Conservation (phyloP, 1,139 yeast genomes). For the Petasospora fabianii region DNA sequence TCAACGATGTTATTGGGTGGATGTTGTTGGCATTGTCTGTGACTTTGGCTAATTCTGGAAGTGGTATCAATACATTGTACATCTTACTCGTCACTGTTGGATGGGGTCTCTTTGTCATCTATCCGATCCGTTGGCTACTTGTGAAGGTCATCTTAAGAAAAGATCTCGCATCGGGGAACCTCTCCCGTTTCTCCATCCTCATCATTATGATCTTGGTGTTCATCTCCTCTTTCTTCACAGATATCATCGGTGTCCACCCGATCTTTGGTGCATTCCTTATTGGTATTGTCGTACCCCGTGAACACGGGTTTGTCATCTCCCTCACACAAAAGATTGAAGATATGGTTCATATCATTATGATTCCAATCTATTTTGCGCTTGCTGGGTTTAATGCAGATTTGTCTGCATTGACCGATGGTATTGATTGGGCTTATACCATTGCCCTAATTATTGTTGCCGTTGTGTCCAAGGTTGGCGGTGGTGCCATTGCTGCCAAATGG, state of each 20-base stretch:
- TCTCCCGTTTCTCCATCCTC: conserved; percentile 61
- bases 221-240: conserved; percentile 71
- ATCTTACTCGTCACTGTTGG: conserved; percentile 61
- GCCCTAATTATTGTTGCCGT: conserved; percentile 65
- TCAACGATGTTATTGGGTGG: conserved; percentile 83
- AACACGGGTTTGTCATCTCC: conserved; percentile 64
- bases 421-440: conserved; percentile 73
- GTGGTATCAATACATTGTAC: conserved; percentile 60
- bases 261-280: conserved; percentile 80
- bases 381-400: conserved; percentile 72
- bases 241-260: conserved; percentile 76
- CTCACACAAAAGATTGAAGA: conserved; percentile 76
- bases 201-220: conserved; percentile 54
- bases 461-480: conserved; percentile 63
- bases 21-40: conserved; percentile 69
- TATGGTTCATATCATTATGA: conserved; percentile 61
- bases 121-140: conserved; percentile 51
- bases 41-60: conserved; percentile 68
- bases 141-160: conserved; percentile 38
- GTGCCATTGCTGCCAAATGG: conserved; percentile 57
- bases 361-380: conserved; percentile 75
- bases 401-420: conserved; percentile 57
- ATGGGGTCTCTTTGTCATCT: conserved; percentile 59
- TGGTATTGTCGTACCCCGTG: conserved; percentile 76
- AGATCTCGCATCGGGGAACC: conserved; percentile 46